Evolutionary conservation across 2,329 filamentous ascomycete genomes (phyloP), one percentile per base, ranked within the genome.

Genomic region (Penicillium sp.): DNA sequence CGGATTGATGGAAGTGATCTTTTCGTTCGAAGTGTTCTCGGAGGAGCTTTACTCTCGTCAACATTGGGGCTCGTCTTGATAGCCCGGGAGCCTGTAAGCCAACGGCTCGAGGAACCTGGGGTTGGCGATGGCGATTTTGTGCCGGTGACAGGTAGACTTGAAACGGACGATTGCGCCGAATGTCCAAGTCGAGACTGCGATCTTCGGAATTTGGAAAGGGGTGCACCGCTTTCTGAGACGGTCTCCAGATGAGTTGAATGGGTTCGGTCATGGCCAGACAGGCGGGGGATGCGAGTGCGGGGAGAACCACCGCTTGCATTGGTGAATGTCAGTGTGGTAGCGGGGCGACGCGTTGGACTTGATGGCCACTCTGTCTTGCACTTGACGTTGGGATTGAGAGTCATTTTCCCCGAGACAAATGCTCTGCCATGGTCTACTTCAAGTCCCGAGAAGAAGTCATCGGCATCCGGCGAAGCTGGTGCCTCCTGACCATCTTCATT

Each of bases 261-360:
- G 5, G 88, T 85, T 56, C 89, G 84, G 71, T 92, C 89, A 75
- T 91, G 88, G 61, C 83, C 83, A 58, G 89, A 83, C 38, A 93
- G 89, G 55, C 93, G 87, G 40, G 94, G 93, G 62, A 97, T 89
- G 59, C 93, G 89, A 37, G 93, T 95, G 37, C 72, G 68, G 5
- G 77, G 70, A 28, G 79, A 73, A 26, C 81, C 52, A 13, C 52
- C 72, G n/a, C 85, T 80, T 71, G 93, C 93, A 77, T 91, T 95
- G 52, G 92, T 96, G 73, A 98, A 98, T 6, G 93, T 97, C 63
- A 98, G 82, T 13, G 93, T 94, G 30, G 95, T 90, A 11, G 92
- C 88, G 19, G 91, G 87, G 57, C 84, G 80, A 63, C 91, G 85
- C 25, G 85, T 84, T 51, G 92, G 90, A 66, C 92, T 93, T 14